phyloP scores from a whole-genome alignment of 495 filamentous ascomycete genomes.

The Thozetella sp. region DNA sequence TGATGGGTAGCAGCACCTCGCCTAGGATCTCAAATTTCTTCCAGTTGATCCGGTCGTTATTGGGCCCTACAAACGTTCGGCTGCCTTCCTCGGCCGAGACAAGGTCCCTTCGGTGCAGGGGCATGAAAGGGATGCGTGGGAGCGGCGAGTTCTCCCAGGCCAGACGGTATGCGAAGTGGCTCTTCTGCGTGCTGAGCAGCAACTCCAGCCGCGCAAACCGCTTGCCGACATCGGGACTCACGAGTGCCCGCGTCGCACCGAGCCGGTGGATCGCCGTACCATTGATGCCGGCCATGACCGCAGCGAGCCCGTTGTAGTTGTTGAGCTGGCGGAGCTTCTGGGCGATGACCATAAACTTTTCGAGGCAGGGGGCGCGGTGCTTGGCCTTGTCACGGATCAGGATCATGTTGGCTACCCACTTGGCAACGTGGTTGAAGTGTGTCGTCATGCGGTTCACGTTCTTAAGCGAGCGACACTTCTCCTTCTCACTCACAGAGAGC shows the following conservation, averaged over 20 bases:
- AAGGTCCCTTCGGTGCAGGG: constrained; percentile 86
- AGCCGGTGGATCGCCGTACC: constrained; percentile 87
- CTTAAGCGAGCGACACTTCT: constrained; percentile 76
- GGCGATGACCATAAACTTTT: constrained; percentile 91
- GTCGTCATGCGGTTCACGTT: constrained; percentile 92
- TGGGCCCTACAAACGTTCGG: constrained; percentile 77
- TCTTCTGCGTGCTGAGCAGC: constrained; percentile 89
- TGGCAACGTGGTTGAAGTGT: constrained; percentile 95
- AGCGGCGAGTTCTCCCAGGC: constrained; percentile 94
- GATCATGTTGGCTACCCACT: constrained; percentile 89
- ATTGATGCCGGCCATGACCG: constrained; percentile 91
- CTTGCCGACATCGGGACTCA: constrained; percentile 68
- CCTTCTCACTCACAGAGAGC: constrained; percentile 68
- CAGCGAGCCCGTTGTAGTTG: constrained; percentile 95
- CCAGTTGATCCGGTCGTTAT: constrained; percentile 87
- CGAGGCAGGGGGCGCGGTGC: constrained; percentile 84
- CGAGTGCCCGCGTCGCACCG: constrained; percentile 75
- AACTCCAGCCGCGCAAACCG: constrained; percentile 87
- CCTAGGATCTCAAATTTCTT: constrained; percentile 97
- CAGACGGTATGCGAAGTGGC: constrained; percentile 90
- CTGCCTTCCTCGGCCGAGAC: constrained; percentile 93
- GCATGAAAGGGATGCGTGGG: constrained; percentile 90
- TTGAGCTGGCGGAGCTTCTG: constrained; percentile 86
- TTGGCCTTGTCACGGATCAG: constrained; percentile 95
- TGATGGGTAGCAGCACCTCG: constrained; percentile 85